These are phyloP conservation scores for Hansenula sp. DNA, from an alignment of 1,139 yeast species.

Conservation along the genomic window DNA sequence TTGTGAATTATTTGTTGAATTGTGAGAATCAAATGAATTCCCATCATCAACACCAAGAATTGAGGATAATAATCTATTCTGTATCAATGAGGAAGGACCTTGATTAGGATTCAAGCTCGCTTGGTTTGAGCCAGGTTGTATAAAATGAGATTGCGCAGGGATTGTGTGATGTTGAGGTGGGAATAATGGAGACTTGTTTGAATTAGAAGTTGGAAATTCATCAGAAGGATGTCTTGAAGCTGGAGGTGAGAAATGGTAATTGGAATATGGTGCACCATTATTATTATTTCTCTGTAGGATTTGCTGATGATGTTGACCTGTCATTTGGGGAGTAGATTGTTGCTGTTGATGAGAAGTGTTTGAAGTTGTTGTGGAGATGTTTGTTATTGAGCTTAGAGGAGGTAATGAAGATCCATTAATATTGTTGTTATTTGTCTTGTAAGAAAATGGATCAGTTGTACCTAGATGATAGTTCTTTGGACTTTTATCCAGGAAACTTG, in stretches of 20 bases:
- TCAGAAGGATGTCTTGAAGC: neutral
- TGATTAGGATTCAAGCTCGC: too few species aligned
- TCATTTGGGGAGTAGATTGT: neutral
- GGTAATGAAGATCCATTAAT: slow-evolving; percentile 1
- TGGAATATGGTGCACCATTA: neutral
- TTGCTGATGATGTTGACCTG: neutral
- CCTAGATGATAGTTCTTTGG: neutral
- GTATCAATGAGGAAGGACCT: neutral
- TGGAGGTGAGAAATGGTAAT: neutral
- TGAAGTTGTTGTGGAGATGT: neutral
- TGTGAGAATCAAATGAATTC: neutral
- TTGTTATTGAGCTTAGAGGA: slow-evolving; percentile 4
- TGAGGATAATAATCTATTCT: neutral
- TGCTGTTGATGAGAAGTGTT: neutral
- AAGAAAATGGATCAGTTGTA: slow-evolving; percentile 1
- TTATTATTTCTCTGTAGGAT: neutral
- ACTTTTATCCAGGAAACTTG: neutral
- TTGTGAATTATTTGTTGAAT: neutral
- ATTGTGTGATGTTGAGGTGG: neutral
- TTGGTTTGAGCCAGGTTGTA: too few species aligned
- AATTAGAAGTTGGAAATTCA: neutral
- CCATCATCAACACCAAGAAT: neutral
- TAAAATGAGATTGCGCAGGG: too few species aligned
- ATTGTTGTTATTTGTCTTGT: neutral
- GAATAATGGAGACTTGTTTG: neutral